These are phyloP conservation scores for Trichosanthes truncata DNA, from an alignment of 306 rosid species.

Conservation along the genomic window DNA sequence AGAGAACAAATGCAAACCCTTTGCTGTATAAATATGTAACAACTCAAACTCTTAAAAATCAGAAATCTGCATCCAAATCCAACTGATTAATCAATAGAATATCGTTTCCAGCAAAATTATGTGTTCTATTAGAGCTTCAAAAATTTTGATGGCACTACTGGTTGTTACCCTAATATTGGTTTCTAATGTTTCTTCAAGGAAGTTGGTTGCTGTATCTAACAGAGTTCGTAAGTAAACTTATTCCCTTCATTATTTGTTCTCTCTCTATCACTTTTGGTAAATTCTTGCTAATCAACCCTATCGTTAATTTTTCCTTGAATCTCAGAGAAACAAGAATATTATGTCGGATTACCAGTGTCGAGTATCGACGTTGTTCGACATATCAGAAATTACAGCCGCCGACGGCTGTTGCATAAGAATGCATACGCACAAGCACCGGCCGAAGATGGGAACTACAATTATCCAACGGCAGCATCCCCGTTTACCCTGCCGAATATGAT, in stretches of 20 bases:
- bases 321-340: not conserved
- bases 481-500: not conserved
- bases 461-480: not conserved
- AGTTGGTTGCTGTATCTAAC: not conserved
- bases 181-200: not conserved
- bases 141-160: not conserved
- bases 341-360: not conserved
- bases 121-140: not conserved
- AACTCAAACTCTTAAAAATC: not conserved
- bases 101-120: not conserved
- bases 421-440: not conserved
- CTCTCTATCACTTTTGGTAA: not conserved
- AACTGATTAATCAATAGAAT: not conserved
- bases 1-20: not conserved
- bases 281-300: too few species aligned
- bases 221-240: not conserved
- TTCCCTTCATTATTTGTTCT: not conserved
- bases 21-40: not conserved
- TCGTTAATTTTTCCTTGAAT: not conserved
- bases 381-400: not conserved
- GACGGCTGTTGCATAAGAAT: not conserved
- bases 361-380: not conserved
- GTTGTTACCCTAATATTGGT: not conserved
- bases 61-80: not conserved
- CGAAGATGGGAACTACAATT: not conserved